Percentiles rank a stretch among this genome's conserved stretches.
phyloP scores from a whole-genome alignment of 2,329 filamentous ascomycete species.

The Coniochaeta ligniaria region DNA sequence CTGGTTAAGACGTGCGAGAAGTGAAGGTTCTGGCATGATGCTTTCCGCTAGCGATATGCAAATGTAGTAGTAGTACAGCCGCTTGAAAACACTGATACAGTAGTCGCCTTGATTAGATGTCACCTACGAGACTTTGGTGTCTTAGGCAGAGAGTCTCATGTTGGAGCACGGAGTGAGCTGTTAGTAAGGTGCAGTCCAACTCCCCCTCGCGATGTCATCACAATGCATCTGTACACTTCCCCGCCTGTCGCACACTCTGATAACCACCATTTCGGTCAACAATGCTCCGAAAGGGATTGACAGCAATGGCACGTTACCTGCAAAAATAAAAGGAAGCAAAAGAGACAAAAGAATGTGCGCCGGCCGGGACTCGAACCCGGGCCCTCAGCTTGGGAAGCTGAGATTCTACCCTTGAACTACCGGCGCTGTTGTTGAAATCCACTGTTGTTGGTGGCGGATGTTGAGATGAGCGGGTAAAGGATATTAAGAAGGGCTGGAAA shows the following conservation, averaged over 20 bases:
- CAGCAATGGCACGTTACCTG: neutral
- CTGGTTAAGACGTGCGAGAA: slow-evolving; percentile 49
- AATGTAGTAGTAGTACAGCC: neutral
- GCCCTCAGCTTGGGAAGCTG: slow-evolving; percentile 1
- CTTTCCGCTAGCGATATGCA: neutral
- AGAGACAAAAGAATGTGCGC: neutral
- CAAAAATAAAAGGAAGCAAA: neutral
- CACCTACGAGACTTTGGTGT: neutral
- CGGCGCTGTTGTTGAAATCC: neutral
- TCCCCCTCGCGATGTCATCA: neutral
- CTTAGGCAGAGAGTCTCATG: neutral
- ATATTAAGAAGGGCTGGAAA: neutral
- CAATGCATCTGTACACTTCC: neutral
- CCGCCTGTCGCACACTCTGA: neutral
- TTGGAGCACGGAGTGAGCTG: neutral
- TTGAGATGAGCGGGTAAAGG: neutral
- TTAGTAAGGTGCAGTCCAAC: neutral
- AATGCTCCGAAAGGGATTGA: neutral
- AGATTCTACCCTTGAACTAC: slow-evolving; percentile 3
- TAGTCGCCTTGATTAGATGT: neutral
- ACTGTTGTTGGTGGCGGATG: neutral
- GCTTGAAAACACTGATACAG: neutral
- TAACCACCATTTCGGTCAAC: neutral
- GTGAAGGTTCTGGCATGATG: slow-evolving; percentile 7
- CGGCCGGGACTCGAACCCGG: slow-evolving; percentile 2